Base-by-base conservation (phyloP, 2,329 filamentous ascomycete species). In the Colletotrichum sp. region DNA sequence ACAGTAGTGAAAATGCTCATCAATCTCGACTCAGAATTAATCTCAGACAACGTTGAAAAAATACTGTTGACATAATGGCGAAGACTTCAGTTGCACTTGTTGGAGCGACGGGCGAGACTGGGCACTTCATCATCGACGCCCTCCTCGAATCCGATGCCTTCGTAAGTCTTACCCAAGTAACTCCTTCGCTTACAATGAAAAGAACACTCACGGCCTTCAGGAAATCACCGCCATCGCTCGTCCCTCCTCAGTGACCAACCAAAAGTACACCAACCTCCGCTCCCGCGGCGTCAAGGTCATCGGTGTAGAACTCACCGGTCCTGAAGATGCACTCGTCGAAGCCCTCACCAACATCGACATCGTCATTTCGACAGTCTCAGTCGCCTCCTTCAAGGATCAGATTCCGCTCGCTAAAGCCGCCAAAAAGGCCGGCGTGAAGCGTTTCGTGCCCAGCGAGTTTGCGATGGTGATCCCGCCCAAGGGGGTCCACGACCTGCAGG, bases 361-460 rank as follows among this genome's bases (percentile, higher is more conserved):
- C 19, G 82, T 90, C 39, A 86, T 90, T 73, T 85, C 84, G 29
- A 83, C 82, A 71, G 83, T 90, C 29, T 79, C 80, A 22, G 81
- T 82, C 3, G 78, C 77, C 6, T 81, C 81, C 52, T 81, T 85
- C 44, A 79, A 83, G 30, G 84, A 85, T 13, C 87, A 91, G 75
- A 85, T 88, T 9, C 83, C 83, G 4, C 82, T 91, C 4, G 85
- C 85, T 34, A 85, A 85, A 44, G 89, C 89, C 1, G 86, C 88
- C 3, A 88, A 89, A 77, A 83, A 83, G 63, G 87, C 86, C 4
- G 87, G 88, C 1, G 86, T 90, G 6, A 84, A 86, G 74, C 86
- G 90, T 57, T 91, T 90, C 77, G 84, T 91, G 39, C 89, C 89
- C 5, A 88, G 87, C 78, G 86, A 84, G 69, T 91, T 88, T 75